Evolutionary conservation across 106 monocot genomes (phyloP), one percentile per base, ranked within the genome.

Genomic region (Alisma plantagoaquatica): DNA sequence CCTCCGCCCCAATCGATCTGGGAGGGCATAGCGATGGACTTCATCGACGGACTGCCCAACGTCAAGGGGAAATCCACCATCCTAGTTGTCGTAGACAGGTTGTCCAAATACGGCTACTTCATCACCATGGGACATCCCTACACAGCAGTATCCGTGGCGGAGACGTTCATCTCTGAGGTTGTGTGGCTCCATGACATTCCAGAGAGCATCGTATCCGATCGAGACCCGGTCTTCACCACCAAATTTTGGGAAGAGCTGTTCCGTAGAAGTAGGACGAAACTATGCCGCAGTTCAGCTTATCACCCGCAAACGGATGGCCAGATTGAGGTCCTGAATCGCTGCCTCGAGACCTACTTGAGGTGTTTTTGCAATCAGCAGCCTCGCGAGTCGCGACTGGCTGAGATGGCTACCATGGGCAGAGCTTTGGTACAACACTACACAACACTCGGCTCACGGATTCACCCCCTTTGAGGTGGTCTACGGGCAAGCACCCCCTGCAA

Each of bases 21-120:
- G 65, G 28, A 42, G n/a, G 65, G 56, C 5, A 23, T 65, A 7
- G 27, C 45, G 0, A 29, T 65, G 45, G 50, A 51, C 26, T 51
- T 51, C 10, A 51, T 27, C 10, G 50, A 29, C 2, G 25, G 28
- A 0, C 27, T 51, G 12, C 24, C 26, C 9, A 23, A 23, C 0
- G 25, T 11, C 14, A 27, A 51, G 28, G 50, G 50, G 22, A 47
- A 47, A 47, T 5, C 19, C 17, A 18, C 46, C 0, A 51, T 51
- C 11, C 3, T 51, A 14, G 3, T 51, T 24, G 51, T 51, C 7
- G 51, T 51, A 2, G 51, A 51, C 29, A 23, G 23, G n/a, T 51
- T 51, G 51, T 51, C 51, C n/a, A 51, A 51, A 10, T 51, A 51
- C 29, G 28, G 2, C 0, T 28, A 51, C 29, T 51, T 29, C 11